Base-by-base conservation (phyloP, 139 green algal genomes). In the Chlorella sp. region DNA sequence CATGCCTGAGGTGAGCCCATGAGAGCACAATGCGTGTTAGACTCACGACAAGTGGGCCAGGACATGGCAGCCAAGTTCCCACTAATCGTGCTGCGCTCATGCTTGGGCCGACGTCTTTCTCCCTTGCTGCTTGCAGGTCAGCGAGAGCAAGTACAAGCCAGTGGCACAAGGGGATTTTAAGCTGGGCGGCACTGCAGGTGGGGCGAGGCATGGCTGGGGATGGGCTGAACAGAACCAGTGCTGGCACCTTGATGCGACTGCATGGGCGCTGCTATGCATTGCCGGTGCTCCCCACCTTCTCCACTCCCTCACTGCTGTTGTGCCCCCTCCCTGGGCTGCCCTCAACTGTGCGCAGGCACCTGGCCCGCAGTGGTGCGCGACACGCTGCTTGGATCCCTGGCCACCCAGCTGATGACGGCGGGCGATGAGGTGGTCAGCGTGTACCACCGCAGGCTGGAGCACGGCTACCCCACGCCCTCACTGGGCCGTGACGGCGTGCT, bases 391-490 rank as follows among this genome's bases (percentile, higher is more conserved):
- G 97, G 97, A n/a, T 95, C 97, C 9, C 91, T 99, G 32, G 93
- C 91, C 90, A 98, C 96, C 0, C 91, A 96, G 89, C 94, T 99
- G 19, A 91, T 97, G 53, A 22, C 85, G 39, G 28, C 92, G 0
- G 90, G 86, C 22, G 86, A 92, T 88, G 93, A 98, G 93, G 94
- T 99, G 30, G 96, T 99, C 79, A 97, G 94, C 39, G 92, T 99
- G 42, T 98, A 96, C 93, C 96, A 99, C 93, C 93, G 93, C 79
- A 82, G 94, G 39, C 91, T 98, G 53, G 96, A 98, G 93, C 95
- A 97, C 89, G 96, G 97, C 57, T 99, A 99, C 93, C 97, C 97
- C 39, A 99, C 97, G 7, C 97, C 97, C 37, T 95, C 90, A 36
- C 85, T 98, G 34, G 95, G 90, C 21, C 90, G 97, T 1, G 96